Evolutionary conservation across 2,329 filamentous ascomycete genomes (phyloP).

Genomic region (Arthrobotrys sphaeroides): DNA sequence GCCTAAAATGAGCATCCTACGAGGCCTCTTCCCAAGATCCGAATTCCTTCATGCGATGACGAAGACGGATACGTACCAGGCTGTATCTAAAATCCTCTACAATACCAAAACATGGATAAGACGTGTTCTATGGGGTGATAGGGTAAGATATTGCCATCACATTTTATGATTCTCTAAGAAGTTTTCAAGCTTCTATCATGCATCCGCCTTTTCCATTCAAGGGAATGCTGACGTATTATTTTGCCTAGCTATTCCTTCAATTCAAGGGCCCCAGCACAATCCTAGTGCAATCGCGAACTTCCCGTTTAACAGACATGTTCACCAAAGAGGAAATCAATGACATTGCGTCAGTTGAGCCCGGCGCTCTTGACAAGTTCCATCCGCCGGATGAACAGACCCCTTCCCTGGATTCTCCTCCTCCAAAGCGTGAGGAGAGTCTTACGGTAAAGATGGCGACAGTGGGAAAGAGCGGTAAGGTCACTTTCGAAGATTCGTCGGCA

Average conservation of each 20-base stretch:
- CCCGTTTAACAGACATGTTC: constrained; percentile 79
- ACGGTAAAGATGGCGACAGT: constrained; percentile 69
- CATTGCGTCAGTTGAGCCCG: constrained; percentile 82
- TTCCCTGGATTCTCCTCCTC: neutral
- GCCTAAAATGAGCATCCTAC: constrained; percentile 71
- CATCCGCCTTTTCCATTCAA: no score
- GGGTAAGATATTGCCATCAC: constrained; percentile 64
- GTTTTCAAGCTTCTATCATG: no score
- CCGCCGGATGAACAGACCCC: constrained; percentile 43
- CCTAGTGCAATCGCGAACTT: constrained; percentile 85
- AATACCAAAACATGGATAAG: constrained; percentile 78
- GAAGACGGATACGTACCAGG: constrained; percentile 76
- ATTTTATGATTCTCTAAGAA: no score
- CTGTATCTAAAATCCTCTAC: constrained; percentile 72
- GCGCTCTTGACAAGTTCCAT: constrained; percentile 71
- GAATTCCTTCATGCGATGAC: constrained; percentile 79
- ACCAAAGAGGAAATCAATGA: constrained; percentile 84
- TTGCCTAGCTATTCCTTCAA: constrained; percentile 75
- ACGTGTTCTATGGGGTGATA: constrained; percentile 89
- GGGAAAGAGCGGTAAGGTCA: constrained; percentile 72
- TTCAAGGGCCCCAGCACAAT: constrained; percentile 88
- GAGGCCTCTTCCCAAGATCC: constrained; percentile 73
- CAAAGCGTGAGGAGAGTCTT: constrained; percentile 52
- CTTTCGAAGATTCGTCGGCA: constrained; percentile 70
- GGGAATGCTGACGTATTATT: neutral